Evolutionary conservation across 768 basidiomycete genomes (phyloP), one percentile per base, ranked within the genome.

Genomic region (Amanita molliuscula): DNA sequence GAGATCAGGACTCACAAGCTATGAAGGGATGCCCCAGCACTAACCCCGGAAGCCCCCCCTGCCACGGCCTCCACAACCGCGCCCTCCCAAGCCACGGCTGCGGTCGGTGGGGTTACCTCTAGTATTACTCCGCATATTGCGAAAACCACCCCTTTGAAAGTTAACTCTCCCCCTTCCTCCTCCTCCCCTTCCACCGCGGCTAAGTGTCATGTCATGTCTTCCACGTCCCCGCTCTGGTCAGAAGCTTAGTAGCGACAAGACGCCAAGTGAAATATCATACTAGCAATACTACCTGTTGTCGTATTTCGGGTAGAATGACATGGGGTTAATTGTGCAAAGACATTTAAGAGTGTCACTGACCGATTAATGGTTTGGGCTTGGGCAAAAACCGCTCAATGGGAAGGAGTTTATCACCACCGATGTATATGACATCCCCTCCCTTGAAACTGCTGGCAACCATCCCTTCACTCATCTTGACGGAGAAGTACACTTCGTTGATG

Each of bases 401-500:
- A 35, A 99, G 73, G 47, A 98, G 78, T 68, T 97, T 98, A 72
- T 99, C 96, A n/a, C 85, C 84, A 35, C 82, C 89, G 61, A 99
- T 97, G 66, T 89, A 99, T 38, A 99, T 89, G 64, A 95, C 97
- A 72, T 99, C 96, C 40, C 96, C 96, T 61, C 87, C 89, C 70
- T 95, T 88, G 71, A 99, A 99, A 64, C 89, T 92, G 56, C 71
- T 84, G 6, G 96, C 94, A 43, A 94, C 81, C 84, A 98, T 92
- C 28, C 96, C 96, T 51, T 88, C 84, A 16, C 84, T 80, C 87
- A 97, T 96, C 73, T 98, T 99, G 56, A 99, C 78, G 2, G 93
- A 94, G 62, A 99, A 98, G 68, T 82, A 98, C 52, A 98, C 93
- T 64, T 98, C 92, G 63, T 96, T 99, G 65, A 99, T 94, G 13